Percentiles rank a stretch among this genome's conserved stretches.
Evolutionary conservation across 139 green algal species (phyloP).

Genomic region (Coccomyxa sp.): DNA sequence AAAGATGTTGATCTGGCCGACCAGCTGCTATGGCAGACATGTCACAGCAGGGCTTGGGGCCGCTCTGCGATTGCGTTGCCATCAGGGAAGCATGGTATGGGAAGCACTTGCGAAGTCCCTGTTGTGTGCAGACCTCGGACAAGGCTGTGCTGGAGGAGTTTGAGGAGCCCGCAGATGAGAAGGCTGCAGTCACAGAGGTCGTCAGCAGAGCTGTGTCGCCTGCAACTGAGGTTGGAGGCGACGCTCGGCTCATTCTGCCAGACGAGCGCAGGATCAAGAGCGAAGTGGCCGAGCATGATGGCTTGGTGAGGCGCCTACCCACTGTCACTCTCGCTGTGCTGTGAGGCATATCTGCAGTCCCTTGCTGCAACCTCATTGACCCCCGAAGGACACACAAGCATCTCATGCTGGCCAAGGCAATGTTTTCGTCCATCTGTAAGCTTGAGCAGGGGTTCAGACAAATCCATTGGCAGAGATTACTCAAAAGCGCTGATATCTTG

Average conservation of each 20-base stretch:
- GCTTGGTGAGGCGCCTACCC: conserved; percentile 24
- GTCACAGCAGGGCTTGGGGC: too few species aligned
- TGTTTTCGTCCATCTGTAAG: too few species aligned
- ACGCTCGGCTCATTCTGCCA: conserved; percentile 39
- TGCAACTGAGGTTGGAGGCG: conserved; percentile 18
- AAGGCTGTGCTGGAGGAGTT: conserved; percentile 56
- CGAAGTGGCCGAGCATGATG: conserved; percentile 17
- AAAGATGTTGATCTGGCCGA: too few species aligned
- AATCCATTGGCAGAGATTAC: background rate
- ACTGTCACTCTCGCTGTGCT: background rate
- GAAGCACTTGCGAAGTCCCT: background rate
- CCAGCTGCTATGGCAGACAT: too few species aligned
- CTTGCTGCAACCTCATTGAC: background rate
- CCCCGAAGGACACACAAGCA: too few species aligned
- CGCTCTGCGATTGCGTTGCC: too few species aligned
- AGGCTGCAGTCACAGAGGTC: conserved; percentile 17
- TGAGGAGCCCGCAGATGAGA: conserved; percentile 1
- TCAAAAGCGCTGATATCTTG: too few species aligned
- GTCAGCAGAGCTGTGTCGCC: conserved; percentile 22
- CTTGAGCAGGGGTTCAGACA: background rate
- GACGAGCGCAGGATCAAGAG: conserved; percentile 21
- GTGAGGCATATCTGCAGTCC: background rate
- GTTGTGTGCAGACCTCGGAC: conserved; percentile 54
- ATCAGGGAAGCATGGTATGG: too few species aligned
- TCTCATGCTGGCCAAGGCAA: too few species aligned